Base-by-base conservation (phyloP, 2,329 filamentous ascomycete genomes). In the Aspergillus thermomutatus region DNA sequence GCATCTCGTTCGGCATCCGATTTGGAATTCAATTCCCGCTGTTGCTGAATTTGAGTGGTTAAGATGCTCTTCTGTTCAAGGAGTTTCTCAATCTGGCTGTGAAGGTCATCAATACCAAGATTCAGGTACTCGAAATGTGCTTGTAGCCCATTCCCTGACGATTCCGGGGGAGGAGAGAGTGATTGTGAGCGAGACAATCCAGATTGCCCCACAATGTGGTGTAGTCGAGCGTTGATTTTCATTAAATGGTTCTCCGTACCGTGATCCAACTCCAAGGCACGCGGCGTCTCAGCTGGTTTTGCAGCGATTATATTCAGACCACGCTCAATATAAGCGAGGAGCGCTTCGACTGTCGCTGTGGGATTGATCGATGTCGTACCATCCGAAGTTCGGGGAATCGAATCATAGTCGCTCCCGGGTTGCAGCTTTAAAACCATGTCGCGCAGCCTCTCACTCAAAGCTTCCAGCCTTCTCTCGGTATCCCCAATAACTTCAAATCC, bases 21-120 rank as follows among this genome's bases (percentile, higher is more conserved):
- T 69, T 92, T 92, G 77, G 83, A 92, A 75, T 96, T 96, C 56
- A 97, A 83, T 69, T 96, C 91, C 57, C 92, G 89, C 75, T 97
- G 93, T 71, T 97, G 92, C 76, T 96, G 93, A 67, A 97, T 93
- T 72, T 97, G 92, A 46, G 92, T 86, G 67, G 93, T 89, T 8
- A 97, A 82, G 23, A 96, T 92, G 50, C 86, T 85, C 71, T 96
- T 95, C 70, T 97, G 92, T 65, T 96, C 90, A 60, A 90, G 87
- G 37, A 97, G 79, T 21, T 84, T 84, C 19, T 87, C 88, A n/a
- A 91, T 84, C 57, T 91, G 89, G 43, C 82, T 81, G 69, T 92
- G 91, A 4, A 97, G 78, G 76, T 86, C 89, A 66, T 92, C 88
- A 0, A 97, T 86, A 67, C 90, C 91, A 8, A 84, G 79, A 17